Evolutionary conservation across 2,329 filamentous ascomycete species (phyloP), one percentile per base, ranked within the genome.

Genomic region (Fusarium agapanthi): DNA sequence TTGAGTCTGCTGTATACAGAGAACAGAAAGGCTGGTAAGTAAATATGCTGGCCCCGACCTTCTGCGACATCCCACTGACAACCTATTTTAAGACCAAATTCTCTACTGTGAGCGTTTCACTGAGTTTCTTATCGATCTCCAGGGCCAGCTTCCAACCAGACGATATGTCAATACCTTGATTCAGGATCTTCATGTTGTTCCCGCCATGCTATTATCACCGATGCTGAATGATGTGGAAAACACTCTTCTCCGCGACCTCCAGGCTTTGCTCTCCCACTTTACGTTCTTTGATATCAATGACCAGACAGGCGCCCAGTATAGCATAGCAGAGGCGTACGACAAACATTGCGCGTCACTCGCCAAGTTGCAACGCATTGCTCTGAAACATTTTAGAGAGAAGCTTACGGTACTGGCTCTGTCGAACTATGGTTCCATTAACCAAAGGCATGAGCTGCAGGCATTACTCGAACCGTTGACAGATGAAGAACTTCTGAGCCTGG

Each of bases 41-140:
- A 40, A 35, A 35, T 40, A 37, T 30, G 26, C 14, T 30, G 18
- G 30, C 14, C 15, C 26, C 22, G 26, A 15, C 12, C 35, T 13
- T 8, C 22, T 37, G 18, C 28, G 40, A 38, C 32, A 38, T 54
- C 26, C 12, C 32, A 24, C 74, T 80, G 60, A 81, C 61, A 24
- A 16, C 16, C 16, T 70, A 22, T 32, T 34, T 35, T 35, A 81
- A 82, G 92, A 95, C 37, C 90, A 93, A 74, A 80, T 95, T 26
- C 83, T 90, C 6, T 99, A 98, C 81, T 97, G 94, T 80, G 95
- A 98, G 81, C 90, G 95, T n/a, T 95, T 98, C 71, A 83, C 96
- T 57, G 96, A 99, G 81, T 92, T 99, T 57, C 85, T 99, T 53
- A 92, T 93, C 14, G 96, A 99, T 79, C 84, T 99, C 26, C 91